Percentiles rank a stretch among this genome's conserved stretches.
Evolutionary conservation across 352 stramenopile genomes (phyloP).

Genomic region (Phytopythium sindhum): DNA sequence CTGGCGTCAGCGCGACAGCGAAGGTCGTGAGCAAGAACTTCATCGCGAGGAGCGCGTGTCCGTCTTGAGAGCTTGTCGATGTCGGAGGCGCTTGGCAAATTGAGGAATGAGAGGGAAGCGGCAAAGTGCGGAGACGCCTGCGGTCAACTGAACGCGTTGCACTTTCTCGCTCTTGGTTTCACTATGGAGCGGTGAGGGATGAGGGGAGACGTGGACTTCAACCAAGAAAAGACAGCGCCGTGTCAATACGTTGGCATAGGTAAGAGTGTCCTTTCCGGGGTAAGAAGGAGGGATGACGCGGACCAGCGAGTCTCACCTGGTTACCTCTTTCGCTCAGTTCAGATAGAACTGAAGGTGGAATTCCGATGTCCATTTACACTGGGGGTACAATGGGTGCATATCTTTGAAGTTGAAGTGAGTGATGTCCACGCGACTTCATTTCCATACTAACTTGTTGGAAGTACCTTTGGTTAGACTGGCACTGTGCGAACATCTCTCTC

Average conservation of each 20-base stretch:
- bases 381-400: too few relatives aligned
- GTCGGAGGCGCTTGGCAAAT: not conserved
- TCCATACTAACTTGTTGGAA: too few relatives aligned
- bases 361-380: too few relatives aligned
- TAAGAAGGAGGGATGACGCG: not conserved
- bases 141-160: not conserved
- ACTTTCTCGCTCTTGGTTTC: slow-evolving; percentile 2
- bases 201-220: not conserved
- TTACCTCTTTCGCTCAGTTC: not conserved
- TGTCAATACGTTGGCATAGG: too few relatives aligned
- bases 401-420: too few relatives aligned
- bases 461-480: not conserved
- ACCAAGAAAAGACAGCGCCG: not conserved
- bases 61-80: not conserved
- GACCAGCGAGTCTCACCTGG: not conserved
- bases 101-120: not conserved
- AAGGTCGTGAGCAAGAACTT: not conserved
- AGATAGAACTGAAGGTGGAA: too few relatives aligned
- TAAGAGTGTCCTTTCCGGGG: not conserved
- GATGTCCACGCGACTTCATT: too few relatives aligned
- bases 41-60: not conserved
- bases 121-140: not conserved
- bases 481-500: not conserved
- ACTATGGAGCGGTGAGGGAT: not conserved
- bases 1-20: not conserved